Conservation (phyloP, 257 asterid species). For the Ajuga chamaepitys region DNA sequence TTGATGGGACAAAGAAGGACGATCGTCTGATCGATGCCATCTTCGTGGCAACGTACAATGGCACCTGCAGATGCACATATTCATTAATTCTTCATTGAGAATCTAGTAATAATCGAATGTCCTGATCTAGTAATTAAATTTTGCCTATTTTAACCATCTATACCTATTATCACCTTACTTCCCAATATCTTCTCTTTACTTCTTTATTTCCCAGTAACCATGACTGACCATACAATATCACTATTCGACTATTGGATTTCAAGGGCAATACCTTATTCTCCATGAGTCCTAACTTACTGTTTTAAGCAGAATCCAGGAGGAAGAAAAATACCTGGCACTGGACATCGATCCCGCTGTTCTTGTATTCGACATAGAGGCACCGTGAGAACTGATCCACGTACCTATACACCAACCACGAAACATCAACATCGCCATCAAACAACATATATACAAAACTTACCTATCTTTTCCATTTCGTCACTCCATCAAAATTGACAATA, state of each 20-base stretch:
- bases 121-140: too few relatives aligned
- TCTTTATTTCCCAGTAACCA: too few relatives aligned
- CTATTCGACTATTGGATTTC: too few relatives aligned
- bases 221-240: too few relatives aligned
- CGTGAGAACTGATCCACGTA: conserved; percentile 87
- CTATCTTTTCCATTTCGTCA: neutral
- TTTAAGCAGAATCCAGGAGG: too few relatives aligned
- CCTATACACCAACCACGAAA: conserved; percentile 30
- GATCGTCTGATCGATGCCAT: conserved; percentile 93
- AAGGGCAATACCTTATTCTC: too few relatives aligned
- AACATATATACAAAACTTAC: neutral
- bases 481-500: neutral
- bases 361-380: conserved; percentile 95
- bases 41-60: conserved; percentile 88
- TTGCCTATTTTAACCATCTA: too few relatives aligned
- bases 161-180: too few relatives aligned
- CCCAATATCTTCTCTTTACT: too few relatives aligned
- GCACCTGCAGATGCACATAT: conserved; percentile 44
- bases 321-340: conserved; percentile 81
- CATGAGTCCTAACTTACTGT: too few relatives aligned
- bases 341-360: conserved; percentile 88
- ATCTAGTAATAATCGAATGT: too few relatives aligned
- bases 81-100: too few relatives aligned
- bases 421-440: neutral
- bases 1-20: conserved; percentile 86